Evolutionary conservation across 2,329 filamentous ascomycete genomes (phyloP), one percentile per base, ranked within the genome.

Genomic region (Reticulascus tulasneorum): DNA sequence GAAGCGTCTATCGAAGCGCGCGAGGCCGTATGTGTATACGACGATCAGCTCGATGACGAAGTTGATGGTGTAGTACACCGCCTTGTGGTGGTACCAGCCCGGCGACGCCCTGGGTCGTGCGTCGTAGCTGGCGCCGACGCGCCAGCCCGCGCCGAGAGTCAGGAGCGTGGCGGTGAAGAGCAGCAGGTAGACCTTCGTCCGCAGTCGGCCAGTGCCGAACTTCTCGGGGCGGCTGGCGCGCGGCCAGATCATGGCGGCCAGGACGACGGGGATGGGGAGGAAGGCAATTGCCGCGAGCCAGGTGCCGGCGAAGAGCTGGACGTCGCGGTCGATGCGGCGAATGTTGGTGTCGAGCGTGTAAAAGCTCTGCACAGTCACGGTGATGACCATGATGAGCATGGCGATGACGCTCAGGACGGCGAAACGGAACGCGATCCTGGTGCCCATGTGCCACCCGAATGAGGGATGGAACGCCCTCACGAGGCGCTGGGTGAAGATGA

Each of bases 1-100:
- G 64, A 91, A 94, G 26, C 85, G 75, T 43, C 72, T 70, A 56
- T 94, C 89, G 43, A 93, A 79, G 21, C 88, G 74, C 15, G 73
- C 59, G 12, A 84, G 52, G 1, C 81, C 71, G 59, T 86, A 91
- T 8, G 81, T 62, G 35, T 71, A 73, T 5, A 91, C 71, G 23
- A 88, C 78, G 17, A 84, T 53, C 25, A 90, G 64, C 60, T 94
- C 89, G 23, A 90, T 68, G 12, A 65, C 66, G 53, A 86, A 94
- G 62, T 86, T 85, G 66, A 93, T 86, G 53, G 79, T 63, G 64
- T 93, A 94, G 66, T 88, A 94, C 50, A 75, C 78, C 2, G 79
- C 75, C 55, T 82, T 85, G 51, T 66, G 66, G 50, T 87, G 75
- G 55, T 82, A 91, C 73, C 81, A 85, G 6, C 80, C 81, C 3